A percentile compares a stretch with the other conserved stretches of the same genome.
phyloP scores from a whole-genome alignment of 805 yeast genomes.

The Metschnikowia corniflorae region DNA sequence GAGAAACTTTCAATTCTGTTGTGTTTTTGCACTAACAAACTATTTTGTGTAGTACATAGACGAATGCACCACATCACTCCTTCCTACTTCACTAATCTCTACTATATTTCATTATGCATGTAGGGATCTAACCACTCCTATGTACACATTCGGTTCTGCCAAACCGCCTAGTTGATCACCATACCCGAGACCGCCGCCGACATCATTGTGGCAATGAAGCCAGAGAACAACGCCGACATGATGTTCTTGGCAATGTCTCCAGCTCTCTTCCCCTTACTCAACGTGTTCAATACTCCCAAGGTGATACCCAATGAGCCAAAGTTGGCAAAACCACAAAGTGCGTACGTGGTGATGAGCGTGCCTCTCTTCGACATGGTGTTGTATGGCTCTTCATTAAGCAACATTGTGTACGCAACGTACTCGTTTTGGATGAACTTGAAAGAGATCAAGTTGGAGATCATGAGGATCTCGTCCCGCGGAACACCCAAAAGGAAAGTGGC shows the following conservation, averaged over 20 bases:
- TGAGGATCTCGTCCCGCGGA: slow-evolving; percentile 42
- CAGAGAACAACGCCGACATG: slow-evolving; percentile 48
- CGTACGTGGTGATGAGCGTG: slow-evolving; percentile 54
- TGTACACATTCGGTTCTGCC: too few relatives aligned
- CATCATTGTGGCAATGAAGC: slow-evolving; percentile 50
- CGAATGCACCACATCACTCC: too few relatives aligned
- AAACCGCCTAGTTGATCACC: slow-evolving; percentile 47
- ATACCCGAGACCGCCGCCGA: slow-evolving; percentile 62
- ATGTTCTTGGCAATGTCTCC: slow-evolving; percentile 46
- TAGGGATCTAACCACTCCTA: too few relatives aligned
- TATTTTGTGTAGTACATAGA: too few relatives aligned
- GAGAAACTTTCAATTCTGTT: too few relatives aligned
- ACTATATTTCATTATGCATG: too few relatives aligned
- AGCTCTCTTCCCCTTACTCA: slow-evolving; percentile 48
- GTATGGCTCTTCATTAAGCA: slow-evolving; percentile 41
- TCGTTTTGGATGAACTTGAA: slow-evolving; percentile 60
- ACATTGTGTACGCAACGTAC: slow-evolving; percentile 50
- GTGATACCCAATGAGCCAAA: slow-evolving; percentile 61
- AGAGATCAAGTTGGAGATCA: slow-evolving; percentile 51
- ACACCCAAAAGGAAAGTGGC: slow-evolving; percentile 55
- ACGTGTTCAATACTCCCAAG: slow-evolving; percentile 54
- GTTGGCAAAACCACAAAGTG: slow-evolving; percentile 62
- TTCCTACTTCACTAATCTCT: too few relatives aligned
- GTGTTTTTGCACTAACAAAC: too few relatives aligned
- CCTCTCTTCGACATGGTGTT: slow-evolving; percentile 48